Percentiles rank a stretch among this genome's conserved stretches.
phyloP scores from a whole-genome alignment of 805 yeast species.

The Isabelozyma rhagii region DNA sequence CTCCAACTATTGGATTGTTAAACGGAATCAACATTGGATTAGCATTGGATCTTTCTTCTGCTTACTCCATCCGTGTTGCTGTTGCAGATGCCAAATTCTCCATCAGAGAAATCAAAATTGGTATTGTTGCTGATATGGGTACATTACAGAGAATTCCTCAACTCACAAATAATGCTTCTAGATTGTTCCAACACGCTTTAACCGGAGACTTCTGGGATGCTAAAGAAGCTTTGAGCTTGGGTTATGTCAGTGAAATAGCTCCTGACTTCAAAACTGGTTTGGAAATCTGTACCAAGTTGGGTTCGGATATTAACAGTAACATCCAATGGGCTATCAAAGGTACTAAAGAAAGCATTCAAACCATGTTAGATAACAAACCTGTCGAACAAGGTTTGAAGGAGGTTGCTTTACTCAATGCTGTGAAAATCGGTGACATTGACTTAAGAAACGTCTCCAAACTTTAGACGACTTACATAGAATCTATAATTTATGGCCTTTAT shows the following conservation, averaged over 20 bases:
- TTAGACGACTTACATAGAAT: background rate
- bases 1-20: slow-evolving; percentile 64
- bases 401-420: slow-evolving; percentile 54
- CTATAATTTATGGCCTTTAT: background rate
- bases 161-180: slow-evolving; percentile 51
- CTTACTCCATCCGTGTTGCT: slow-evolving; percentile 56
- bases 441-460: background rate
- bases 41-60: slow-evolving; percentile 63
- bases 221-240: slow-evolving; percentile 53
- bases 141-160: slow-evolving; percentile 64
- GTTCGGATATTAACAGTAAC: slow-evolving; percentile 42
- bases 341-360: slow-evolving; percentile 54
- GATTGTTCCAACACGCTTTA: slow-evolving; percentile 56
- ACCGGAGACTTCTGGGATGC: slow-evolving; percentile 58
- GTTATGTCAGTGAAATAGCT: slow-evolving; percentile 48
- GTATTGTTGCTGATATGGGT: slow-evolving; percentile 79
- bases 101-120: slow-evolving; percentile 68
- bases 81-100: slow-evolving; percentile 51
- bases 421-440: slow-evolving; percentile 15
- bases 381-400: slow-evolving; percentile 47
- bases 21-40: slow-evolving; percentile 68
- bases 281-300: slow-evolving; percentile 47
- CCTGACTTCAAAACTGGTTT: slow-evolving; percentile 49
- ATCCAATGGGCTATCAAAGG: slow-evolving; percentile 63
- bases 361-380: slow-evolving; percentile 18